Conservation (phyloP, 805 yeast genomes). For the Ogataea trehaloabstinens region DNA sequence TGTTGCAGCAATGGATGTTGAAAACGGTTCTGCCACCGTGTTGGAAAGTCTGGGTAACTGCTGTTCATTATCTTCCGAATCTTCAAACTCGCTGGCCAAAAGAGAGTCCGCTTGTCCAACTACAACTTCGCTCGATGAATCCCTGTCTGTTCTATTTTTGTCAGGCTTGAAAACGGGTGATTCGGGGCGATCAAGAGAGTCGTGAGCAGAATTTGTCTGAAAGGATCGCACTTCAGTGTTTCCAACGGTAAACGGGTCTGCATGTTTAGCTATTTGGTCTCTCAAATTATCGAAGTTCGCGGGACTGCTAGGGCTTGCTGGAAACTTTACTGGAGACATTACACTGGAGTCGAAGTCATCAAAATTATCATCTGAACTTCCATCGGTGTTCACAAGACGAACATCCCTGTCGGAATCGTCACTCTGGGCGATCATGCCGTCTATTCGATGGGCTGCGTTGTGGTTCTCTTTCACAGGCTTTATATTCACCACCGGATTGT, state of each 20-base stretch:
- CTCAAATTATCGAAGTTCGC: neutral
- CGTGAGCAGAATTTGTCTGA: neutral
- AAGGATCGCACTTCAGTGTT: neutral
- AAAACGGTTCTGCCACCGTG: neutral
- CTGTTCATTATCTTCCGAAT: constrained; percentile 16
- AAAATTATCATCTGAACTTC: constrained; percentile 12
- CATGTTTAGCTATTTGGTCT: constrained; percentile 2
- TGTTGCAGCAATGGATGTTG: constrained; percentile 5
- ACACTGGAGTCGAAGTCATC: constrained; percentile 20
- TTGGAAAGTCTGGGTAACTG: neutral
- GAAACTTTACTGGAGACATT: constrained; percentile 18
- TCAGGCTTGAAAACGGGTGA: neutral
- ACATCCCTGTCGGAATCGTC: constrained; percentile 15
- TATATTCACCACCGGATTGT: too few species aligned
- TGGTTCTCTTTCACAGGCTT: too few species aligned
- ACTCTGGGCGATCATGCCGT: neutral
- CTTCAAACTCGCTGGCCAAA: constrained; percentile 21
- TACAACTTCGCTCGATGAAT: neutral
- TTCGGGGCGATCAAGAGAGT: neutral
- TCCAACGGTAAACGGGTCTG: neutral
- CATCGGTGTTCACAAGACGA: constrained; percentile 10
- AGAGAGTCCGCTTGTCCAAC: constrained; percentile 1
- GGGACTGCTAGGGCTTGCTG: constrained; percentile 4
- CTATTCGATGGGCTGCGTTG: too few species aligned
- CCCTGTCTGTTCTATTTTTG: neutral